Evolutionary conservation across 495 filamentous ascomycete genomes (phyloP).

Genomic region (Platismatia glauca): DNA sequence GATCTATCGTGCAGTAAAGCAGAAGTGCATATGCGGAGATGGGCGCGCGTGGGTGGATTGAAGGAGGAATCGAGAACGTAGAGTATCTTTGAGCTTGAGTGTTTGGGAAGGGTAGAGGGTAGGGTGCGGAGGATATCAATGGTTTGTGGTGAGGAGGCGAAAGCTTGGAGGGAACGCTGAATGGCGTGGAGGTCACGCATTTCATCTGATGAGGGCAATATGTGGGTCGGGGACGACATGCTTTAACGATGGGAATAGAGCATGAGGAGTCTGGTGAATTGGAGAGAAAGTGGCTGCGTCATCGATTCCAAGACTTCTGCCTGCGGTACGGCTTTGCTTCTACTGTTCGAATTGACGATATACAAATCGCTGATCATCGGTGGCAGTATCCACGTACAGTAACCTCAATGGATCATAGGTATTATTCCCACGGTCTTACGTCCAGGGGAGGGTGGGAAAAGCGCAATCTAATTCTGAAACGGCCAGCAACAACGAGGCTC

Average conservation of each 20-base stretch:
- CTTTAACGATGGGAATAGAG: not conserved
- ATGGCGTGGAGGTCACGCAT: conserved; percentile 16
- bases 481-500: not conserved
- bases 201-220: not conserved
- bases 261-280: not conserved
- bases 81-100: conserved; percentile 39
- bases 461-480: not conserved
- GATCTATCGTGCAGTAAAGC: conserved; percentile 46
- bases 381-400: not conserved
- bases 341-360: not conserved
- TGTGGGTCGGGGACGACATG: conserved; percentile 4
- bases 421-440: no score
- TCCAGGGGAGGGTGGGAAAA: not conserved
- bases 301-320: not conserved
- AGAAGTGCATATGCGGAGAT: conserved; percentile 63
- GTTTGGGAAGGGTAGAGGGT: conserved; percentile 26
- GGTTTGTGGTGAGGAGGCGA: conserved; percentile 44
- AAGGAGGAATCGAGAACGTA: conserved; percentile 91
- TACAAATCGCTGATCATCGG: not conserved
- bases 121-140: conserved; percentile 55
- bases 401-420: no score
- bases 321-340: not conserved
- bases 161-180: conserved; percentile 43
- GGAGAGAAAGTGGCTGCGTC: not conserved
- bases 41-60: conserved; percentile 85